A percentile compares a stretch with the other conserved stretches of the same genome.
phyloP scores from a whole-genome alignment of 2,329 filamentous ascomycete genomes.

The Scytalidium lignicola region DNA sequence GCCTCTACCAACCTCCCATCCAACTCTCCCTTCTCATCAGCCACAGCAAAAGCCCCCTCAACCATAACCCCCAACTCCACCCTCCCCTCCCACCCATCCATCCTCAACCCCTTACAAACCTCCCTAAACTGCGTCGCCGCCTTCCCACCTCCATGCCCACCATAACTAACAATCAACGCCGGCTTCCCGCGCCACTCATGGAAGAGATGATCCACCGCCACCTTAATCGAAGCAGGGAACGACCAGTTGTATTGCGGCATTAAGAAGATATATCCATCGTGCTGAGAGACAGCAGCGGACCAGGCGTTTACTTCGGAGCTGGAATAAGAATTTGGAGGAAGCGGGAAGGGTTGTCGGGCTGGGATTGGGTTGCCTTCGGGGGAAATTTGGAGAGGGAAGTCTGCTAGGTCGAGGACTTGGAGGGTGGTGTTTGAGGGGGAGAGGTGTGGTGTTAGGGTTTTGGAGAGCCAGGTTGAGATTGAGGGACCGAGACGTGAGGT shows the following conservation, averaged over 20 bases:
- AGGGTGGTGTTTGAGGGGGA: constrained; percentile 17
- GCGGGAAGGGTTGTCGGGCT: constrained; percentile 21
- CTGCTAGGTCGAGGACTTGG: constrained; percentile 27
- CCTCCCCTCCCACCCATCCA: constrained; percentile 28
- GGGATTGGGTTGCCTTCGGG: constrained; percentile 32
- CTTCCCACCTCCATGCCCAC: constrained; percentile 35
- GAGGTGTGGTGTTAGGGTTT: constrained; percentile 16
- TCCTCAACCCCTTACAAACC: constrained; percentile 30
- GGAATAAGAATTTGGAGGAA: constrained; percentile 32
- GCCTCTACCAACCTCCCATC: constrained; percentile 21
- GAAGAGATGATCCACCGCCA: constrained; percentile 42
- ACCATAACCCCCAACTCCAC: constrained; percentile 26
- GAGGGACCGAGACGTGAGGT: constrained; percentile 30
- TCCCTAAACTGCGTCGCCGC: constrained; percentile 30
- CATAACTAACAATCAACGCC: constrained; percentile 40
- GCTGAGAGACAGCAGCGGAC: constrained; percentile 29
- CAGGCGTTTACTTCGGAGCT: constrained; percentile 20
- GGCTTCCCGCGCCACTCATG: constrained; percentile 42
- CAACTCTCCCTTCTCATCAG: constrained; percentile 15
- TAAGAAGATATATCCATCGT: constrained; percentile 36
- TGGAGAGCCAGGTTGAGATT: constrained; percentile 28
- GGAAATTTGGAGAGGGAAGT: constrained; percentile 31
- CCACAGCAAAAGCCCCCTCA: constrained; percentile 18
- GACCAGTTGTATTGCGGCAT: constrained; percentile 42
- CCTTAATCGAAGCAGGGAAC: constrained; percentile 39